These are phyloP conservation scores for Piloderma croceum DNA, from an alignment of 768 basidiomycete species.

Conservation along the genomic window DNA sequence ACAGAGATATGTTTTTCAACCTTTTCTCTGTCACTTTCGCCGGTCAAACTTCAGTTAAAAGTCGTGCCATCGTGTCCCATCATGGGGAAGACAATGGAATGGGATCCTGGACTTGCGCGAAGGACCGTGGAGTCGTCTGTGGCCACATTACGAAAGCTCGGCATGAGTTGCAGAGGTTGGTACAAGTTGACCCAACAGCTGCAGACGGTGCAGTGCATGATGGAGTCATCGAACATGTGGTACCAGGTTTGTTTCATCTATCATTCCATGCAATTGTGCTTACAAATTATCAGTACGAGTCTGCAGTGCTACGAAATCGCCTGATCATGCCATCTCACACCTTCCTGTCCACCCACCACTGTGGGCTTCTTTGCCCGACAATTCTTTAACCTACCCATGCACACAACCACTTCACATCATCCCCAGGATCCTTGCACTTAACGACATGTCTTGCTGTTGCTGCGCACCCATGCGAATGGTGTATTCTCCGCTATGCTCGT, in stretches of 20 bases:
- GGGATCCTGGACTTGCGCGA: conserved; percentile 8
- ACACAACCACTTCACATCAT: not conserved
- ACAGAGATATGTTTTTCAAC: conserved; percentile 3
- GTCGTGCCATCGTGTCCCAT: conserved; percentile 5
- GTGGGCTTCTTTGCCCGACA: conserved; percentile 4
- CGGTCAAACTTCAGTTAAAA: not conserved
- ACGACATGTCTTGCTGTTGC: not conserved
- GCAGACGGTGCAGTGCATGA: conserved; percentile 1
- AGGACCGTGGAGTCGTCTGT: conserved; percentile 4
- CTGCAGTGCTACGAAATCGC: not conserved
- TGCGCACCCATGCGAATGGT: not conserved
- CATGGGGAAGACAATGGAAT: conserved; percentile 3
- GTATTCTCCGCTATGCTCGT: not conserved
- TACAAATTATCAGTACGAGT: not conserved
- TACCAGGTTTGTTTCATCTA: not conserved
- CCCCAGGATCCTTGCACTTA: not conserved
- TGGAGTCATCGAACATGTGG: not conserved
- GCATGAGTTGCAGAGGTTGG: conserved; percentile 6
- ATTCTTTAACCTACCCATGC: conserved; percentile 1
- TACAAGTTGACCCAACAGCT: conserved; percentile 4
- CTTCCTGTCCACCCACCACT: conserved; percentile 5
- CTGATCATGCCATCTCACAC: conserved; percentile 4
- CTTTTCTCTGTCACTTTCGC: conserved; percentile 7
- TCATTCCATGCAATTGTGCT: not conserved
- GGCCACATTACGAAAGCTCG: conserved; percentile 7